These are phyloP conservation scores for Cryphonectria parasitica DNA, from an alignment of 2,329 filamentous ascomycete species.

Conservation along the genomic window DNA sequence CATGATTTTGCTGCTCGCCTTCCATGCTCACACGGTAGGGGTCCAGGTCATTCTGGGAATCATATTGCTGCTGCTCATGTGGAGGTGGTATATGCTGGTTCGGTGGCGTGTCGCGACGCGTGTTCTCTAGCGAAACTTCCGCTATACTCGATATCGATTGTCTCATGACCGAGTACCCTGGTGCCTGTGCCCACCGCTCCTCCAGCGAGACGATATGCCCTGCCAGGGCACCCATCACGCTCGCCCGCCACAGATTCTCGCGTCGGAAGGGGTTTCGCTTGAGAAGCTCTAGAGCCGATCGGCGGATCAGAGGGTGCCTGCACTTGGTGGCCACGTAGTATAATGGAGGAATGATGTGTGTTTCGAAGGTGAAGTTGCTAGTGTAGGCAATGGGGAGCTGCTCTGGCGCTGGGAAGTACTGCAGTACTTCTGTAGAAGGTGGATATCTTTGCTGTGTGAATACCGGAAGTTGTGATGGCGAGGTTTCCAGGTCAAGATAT, in stretches of 20 bases:
- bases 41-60: neutral
- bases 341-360: conserved; percentile 43
- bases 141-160: conserved; percentile 13
- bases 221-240: conserved; percentile 38
- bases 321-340: conserved; percentile 45
- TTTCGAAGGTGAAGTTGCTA: conserved; percentile 43
- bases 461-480: conserved; percentile 11
- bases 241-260: conserved; percentile 45
- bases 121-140: neutral
- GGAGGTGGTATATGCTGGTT: conserved; percentile 7
- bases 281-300: conserved; percentile 42
- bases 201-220: conserved; percentile 43
- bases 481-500: conserved; percentile 31
- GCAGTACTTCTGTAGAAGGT: conserved; percentile 3
- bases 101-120: conserved; percentile 1
- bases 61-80: neutral
- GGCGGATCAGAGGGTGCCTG: conserved; percentile 43
- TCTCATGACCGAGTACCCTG: conserved; percentile 3
- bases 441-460: conserved; percentile 5
- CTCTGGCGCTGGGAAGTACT: conserved; percentile 21
- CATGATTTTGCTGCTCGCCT: conserved; percentile 1
- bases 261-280: conserved; percentile 34
- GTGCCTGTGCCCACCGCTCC: conserved; percentile 34
- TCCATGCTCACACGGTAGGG: neutral
- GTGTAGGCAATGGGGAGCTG: conserved; percentile 23